phyloP scores from a whole-genome alignment of 768 basidiomycete species.

The Suillus plorans region DNA sequence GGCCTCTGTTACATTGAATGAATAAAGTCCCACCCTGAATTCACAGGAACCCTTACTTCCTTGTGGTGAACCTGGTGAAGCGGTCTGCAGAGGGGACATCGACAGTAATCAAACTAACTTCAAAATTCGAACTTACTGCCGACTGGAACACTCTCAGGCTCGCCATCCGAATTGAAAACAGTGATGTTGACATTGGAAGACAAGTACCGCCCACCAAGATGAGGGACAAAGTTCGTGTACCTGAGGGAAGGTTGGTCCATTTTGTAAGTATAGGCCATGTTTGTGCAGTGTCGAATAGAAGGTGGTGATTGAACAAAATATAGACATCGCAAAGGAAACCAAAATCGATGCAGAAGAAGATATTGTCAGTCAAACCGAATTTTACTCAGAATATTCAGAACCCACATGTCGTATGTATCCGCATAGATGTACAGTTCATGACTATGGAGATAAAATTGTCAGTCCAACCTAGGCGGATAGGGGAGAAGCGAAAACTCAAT shows the following conservation, averaged over 20 bases:
- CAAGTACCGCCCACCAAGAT: constrained; percentile 71
- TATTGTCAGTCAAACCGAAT: not conserved
- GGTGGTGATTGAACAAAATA: not conserved
- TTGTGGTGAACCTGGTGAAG: constrained; percentile 71
- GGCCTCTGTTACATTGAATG: constrained; percentile 44
- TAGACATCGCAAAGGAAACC: not conserved
- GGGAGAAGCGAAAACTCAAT: not conserved
- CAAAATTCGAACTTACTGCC: constrained; percentile 35
- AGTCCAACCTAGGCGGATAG: not conserved
- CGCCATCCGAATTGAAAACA: constrained; percentile 41
- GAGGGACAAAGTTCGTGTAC: constrained; percentile 64
- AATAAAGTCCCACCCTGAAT: not conserved
- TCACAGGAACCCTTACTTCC: constrained; percentile 48
- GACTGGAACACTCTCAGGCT: constrained; percentile 40
- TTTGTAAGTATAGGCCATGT: not conserved
- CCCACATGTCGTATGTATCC: constrained; percentile 64
- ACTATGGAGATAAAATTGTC: constrained; percentile 32
- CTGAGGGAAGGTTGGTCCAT: constrained; percentile 26
- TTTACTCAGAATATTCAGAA: not conserved
- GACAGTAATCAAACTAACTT: constrained; percentile 7
- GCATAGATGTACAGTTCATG: constrained; percentile 82
- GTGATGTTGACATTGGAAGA: constrained; percentile 89
- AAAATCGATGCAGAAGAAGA: not conserved
- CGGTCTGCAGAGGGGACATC: constrained; percentile 44
- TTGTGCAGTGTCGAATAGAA: not conserved